phyloP scores from a whole-genome alignment of 805 yeast species.

The Starmera caribaea region DNA sequence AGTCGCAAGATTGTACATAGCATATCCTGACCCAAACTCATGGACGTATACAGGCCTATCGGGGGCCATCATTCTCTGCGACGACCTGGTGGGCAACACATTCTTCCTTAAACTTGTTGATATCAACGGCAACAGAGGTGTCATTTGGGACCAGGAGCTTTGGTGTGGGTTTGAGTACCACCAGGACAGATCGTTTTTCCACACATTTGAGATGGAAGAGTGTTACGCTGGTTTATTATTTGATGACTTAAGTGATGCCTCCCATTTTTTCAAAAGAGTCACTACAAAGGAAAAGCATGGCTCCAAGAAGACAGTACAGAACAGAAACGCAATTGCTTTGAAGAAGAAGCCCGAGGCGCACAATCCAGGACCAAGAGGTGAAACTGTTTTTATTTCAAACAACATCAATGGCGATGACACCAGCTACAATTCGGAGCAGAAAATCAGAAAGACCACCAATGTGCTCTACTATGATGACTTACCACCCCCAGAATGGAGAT shows the following conservation, averaged over 20 bases:
- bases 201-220: slow-evolving; percentile 87
- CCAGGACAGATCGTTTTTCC: slow-evolving; percentile 93
- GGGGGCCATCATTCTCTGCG: slow-evolving; percentile 83
- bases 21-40: slow-evolving; percentile 70
- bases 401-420: background rate
- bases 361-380: slow-evolving; percentile 22
- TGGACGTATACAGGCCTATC: slow-evolving; percentile 87
- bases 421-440: slow-evolving; percentile 33
- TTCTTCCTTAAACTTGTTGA: slow-evolving; percentile 87
- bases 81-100: slow-evolving; percentile 91
- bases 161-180: slow-evolving; percentile 81
- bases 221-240: slow-evolving; percentile 81
- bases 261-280: slow-evolving; percentile 75
- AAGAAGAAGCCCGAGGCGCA: slow-evolving; percentile 35
- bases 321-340: slow-evolving; percentile 81
- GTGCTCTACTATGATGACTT: slow-evolving; percentile 63
- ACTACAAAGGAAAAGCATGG: slow-evolving; percentile 71
- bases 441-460: slow-evolving; percentile 48
- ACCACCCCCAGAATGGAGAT: slow-evolving; percentile 82
- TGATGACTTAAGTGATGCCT: slow-evolving; percentile 82
- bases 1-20: slow-evolving; percentile 81
- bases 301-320: slow-evolving; percentile 74
- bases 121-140: slow-evolving; percentile 72
- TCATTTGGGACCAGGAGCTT: slow-evolving; percentile 94
- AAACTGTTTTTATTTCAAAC: slow-evolving; percentile 8